Evolutionary conservation across 2,329 filamentous ascomycete species (phyloP), one percentile per base, ranked within the genome.

Genomic region (Paecilomyces fulvus): DNA sequence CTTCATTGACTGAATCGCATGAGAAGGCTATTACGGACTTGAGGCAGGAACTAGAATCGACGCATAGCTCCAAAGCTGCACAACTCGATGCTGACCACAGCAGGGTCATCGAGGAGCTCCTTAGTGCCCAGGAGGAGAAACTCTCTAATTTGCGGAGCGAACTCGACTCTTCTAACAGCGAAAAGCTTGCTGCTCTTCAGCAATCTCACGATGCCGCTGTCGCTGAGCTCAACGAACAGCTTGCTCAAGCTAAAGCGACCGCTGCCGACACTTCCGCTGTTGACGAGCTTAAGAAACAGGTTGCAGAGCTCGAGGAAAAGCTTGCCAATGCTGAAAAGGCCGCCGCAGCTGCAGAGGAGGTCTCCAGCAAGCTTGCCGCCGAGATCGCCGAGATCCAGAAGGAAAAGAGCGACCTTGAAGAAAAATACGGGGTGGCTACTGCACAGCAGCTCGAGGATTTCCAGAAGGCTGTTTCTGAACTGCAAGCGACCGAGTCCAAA

Each of bases 401-500:
- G 33, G 75, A 79, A 54, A 75, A 76, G 50, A 71, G 70, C 53
- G 70, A 78, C 46, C 75, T 80, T 55, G 78, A 80, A 51, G 55
- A 67, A 59, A 69, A 71, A 31, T 65, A 66, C 55, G 60, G 69
- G 55, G 62, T 64, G n/a, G 54, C 73, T 59, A 56, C 64, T 66
- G 58, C 72, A 64, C 84, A 86, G 57, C 84, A 86, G 57, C 78
- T 95, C 51, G 89, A 95, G 55, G 88, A 91, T 30, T 94, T 96
- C 70, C 90, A 92, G 56, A 81, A 88, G 64, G 89, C 90, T 31
- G 77, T 95, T 59, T 87, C 87, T 28, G 86, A 91, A 61, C 89
- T 90, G 60, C 94, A 95, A 81, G 81, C 77, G 58, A 76, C 80
- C 58, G 84, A 85, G 75, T 84, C 84, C 69, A 81, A 89, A 52